Evolutionary conservation across 495 filamentous ascomycete genomes (phyloP).

Genomic region (Talaromyces stipitatus): DNA sequence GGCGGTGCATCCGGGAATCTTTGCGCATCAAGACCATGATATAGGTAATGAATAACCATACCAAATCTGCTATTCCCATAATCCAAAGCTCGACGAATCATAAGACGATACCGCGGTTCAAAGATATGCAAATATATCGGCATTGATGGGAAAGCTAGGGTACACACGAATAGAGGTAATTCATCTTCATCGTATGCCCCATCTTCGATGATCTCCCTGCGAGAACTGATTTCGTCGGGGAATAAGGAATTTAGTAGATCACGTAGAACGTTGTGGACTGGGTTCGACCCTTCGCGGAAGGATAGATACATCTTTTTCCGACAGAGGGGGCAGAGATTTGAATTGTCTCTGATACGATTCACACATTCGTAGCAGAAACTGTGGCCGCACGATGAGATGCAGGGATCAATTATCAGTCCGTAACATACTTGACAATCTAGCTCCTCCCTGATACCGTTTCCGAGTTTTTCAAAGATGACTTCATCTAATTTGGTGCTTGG

Average conservation of each 20-base stretch:
- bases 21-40: slow-evolving; percentile 1
- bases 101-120: slow-evolving; percentile 80
- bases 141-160: slow-evolving; percentile 71
- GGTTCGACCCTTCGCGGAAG: slow-evolving; percentile 40
- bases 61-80: slow-evolving; percentile 66
- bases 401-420: slow-evolving; percentile 64
- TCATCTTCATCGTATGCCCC: slow-evolving; percentile 44
- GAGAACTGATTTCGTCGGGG: slow-evolving; percentile 53
- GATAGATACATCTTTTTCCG: slow-evolving; percentile 58
- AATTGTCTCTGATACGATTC: slow-evolving; percentile 64
- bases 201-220: slow-evolving; percentile 47
- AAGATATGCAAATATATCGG: slow-evolving; percentile 86
- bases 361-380: slow-evolving; percentile 82
- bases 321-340: slow-evolving; percentile 71
- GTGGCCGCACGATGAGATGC: slow-evolving; percentile 81
- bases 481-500: slow-evolving; percentile 35
- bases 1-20: background rate
- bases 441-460: slow-evolving; percentile 55
- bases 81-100: slow-evolving; percentile 74
- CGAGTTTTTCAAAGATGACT: slow-evolving; percentile 45
- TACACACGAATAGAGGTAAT: slow-evolving; percentile 73
- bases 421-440: slow-evolving; percentile 88
- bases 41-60: slow-evolving; percentile 68
- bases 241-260: slow-evolving; percentile 56
- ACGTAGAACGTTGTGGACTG: slow-evolving; percentile 54